These are phyloP conservation scores for Monosporascus cannonballus DNA, from an alignment of 2,329 filamentous ascomycete genomes.

Conservation along the genomic window DNA sequence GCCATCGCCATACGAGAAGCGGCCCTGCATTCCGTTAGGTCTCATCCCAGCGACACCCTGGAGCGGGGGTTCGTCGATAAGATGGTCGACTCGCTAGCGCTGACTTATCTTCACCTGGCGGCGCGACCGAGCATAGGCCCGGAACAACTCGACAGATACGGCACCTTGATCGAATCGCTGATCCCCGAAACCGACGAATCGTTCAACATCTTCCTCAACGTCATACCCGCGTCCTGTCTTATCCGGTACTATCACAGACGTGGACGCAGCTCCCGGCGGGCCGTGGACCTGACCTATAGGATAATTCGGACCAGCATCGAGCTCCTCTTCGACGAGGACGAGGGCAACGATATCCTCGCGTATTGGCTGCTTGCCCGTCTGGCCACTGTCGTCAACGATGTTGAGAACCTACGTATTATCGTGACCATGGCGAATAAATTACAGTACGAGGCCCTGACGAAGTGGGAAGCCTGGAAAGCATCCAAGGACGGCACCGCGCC, in stretches of 20 bases:
- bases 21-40: slow-evolving; percentile 16
- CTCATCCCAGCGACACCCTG: slow-evolving; percentile 17
- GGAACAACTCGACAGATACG: slow-evolving; percentile 16
- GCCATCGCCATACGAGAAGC: slow-evolving; percentile 17
- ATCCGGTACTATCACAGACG: slow-evolving; percentile 22
- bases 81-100: slow-evolving; percentile 17
- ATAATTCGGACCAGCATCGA: slow-evolving; percentile 20
- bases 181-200: slow-evolving; percentile 16
- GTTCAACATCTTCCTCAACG: slow-evolving; percentile 13
- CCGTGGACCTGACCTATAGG: slow-evolving; percentile 12
- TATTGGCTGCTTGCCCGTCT: slow-evolving; percentile 18
- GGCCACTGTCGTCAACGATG: slow-evolving; percentile 17
- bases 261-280: slow-evolving; percentile 9
- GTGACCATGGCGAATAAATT: slow-evolving; percentile 20
- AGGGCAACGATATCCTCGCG: slow-evolving; percentile 21
- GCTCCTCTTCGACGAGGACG: slow-evolving; percentile 22
- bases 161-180: slow-evolving; percentile 13
- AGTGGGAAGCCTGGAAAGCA: slow-evolving; percentile 20
- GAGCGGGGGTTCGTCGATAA: slow-evolving; percentile 14
- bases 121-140: slow-evolving; percentile 10
- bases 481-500: slow-evolving; percentile 8
- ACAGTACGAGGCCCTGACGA: slow-evolving; percentile 12
- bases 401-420: slow-evolving; percentile 12
- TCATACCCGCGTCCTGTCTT: slow-evolving; percentile 16
- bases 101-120: slow-evolving; percentile 20